Percentiles rank a stretch among this genome's conserved stretches.
Conservation (phyloP, 306 rosid species). For the Potentilla sterilis region DNA sequence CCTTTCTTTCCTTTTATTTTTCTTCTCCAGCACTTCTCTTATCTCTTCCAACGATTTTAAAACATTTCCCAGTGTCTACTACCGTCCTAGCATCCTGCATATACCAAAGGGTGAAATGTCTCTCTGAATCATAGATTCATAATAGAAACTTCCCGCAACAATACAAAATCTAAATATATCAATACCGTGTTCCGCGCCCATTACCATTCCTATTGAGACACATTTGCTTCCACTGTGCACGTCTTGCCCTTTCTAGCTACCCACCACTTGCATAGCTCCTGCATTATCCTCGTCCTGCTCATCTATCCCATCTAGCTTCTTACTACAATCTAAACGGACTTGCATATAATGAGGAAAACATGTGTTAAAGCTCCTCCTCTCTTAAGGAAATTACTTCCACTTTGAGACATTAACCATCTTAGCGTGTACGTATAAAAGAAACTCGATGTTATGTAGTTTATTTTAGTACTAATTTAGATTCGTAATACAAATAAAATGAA, state of each 20-base stretch:
- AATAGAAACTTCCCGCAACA: conserved; percentile 12
- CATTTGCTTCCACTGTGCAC: not conserved
- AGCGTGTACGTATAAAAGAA: too few relatives aligned
- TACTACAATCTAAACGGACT: not conserved
- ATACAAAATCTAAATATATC: not conserved
- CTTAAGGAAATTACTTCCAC: too few relatives aligned
- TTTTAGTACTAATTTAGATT: too few relatives aligned
- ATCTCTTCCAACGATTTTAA: not conserved
- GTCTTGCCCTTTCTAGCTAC: not conserved
- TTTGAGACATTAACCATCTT: too few relatives aligned
- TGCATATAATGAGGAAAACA: not conserved
- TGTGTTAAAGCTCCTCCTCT: not conserved
- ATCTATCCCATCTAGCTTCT: conserved; percentile 1
- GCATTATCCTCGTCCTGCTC: not conserved
- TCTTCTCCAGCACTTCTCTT: not conserved
- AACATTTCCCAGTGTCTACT: not conserved
- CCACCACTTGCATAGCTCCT: not conserved
- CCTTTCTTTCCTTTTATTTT: not conserved
- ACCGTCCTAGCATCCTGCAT: not conserved
- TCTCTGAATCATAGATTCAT: not conserved
- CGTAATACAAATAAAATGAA: not conserved
- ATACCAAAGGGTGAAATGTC: not conserved
- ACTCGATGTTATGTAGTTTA: too few relatives aligned
- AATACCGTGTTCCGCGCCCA: not conserved
- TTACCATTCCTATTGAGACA: not conserved